phyloP scores from a whole-genome alignment of 441 rosid species.

The Gossypium laxum region DNA sequence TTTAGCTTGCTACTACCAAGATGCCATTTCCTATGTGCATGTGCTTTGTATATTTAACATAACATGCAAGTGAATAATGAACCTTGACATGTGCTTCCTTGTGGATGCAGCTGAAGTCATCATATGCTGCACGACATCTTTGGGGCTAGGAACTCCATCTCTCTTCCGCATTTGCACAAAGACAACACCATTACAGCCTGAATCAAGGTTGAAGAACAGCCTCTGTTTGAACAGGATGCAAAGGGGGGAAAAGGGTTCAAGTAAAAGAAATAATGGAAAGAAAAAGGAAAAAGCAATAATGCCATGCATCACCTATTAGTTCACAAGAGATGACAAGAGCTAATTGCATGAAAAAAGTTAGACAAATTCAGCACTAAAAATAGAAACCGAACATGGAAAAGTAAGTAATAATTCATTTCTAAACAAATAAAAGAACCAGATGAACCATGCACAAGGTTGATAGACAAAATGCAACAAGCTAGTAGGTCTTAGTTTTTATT shows the following conservation, averaged over 20 bases:
- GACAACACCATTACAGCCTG: slow-evolving; percentile 76
- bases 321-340: neutral
- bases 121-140: slow-evolving; percentile 64
- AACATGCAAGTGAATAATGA: slow-evolving; percentile 10
- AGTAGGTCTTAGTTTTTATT: neutral
- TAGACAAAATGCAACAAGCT: neutral
- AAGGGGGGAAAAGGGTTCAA: neutral
- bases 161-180: slow-evolving; percentile 80
- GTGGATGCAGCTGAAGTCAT: slow-evolving; percentile 75
- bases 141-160: slow-evolving; percentile 74
- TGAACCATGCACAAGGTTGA: neutral
- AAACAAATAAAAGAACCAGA: neutral
- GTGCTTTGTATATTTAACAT: slow-evolving; percentile 1
- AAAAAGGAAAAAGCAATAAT: neutral
- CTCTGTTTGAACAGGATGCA: slow-evolving; percentile 39
- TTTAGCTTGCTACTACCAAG: neutral
- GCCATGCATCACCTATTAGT: neutral
- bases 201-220: slow-evolving; percentile 65
- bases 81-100: slow-evolving; percentile 91
- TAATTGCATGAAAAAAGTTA: neutral
- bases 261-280: neutral
- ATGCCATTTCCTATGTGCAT: neutral
- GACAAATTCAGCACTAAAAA: neutral
- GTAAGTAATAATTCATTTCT: neutral
- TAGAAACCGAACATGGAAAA: neutral